Evolutionary conservation across 495 filamentous ascomycete genomes (phyloP).

Genomic region (Talaromyces thailandensis): DNA sequence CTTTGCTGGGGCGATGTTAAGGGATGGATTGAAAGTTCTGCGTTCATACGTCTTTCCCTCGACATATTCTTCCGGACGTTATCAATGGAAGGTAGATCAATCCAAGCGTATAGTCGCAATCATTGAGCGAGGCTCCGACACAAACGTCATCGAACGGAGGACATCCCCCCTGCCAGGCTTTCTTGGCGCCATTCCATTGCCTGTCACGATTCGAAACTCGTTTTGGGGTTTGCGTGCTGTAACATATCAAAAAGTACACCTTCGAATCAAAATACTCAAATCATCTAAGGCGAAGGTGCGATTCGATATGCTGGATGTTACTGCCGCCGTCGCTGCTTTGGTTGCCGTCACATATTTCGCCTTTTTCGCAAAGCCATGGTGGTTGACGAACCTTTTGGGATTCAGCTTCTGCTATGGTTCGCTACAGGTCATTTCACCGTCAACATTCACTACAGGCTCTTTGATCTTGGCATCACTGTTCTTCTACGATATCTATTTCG

Average conservation of each 20-base stretch:
- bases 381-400: conserved; percentile 78
- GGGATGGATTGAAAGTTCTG: conserved; percentile 55
- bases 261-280: conserved; percentile 36
- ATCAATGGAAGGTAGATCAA: conserved; percentile 28
- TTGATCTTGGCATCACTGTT: conserved; percentile 73
- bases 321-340: conserved; percentile 52
- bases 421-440: conserved; percentile 80
- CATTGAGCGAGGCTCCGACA: conserved; percentile 2
- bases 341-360: conserved; percentile 58
- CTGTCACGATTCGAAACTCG: conserved; percentile 14
- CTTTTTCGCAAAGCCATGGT: conserved; percentile 62
- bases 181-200: conserved; percentile 33
- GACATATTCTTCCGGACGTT: conserved; percentile 27
- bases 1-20: conserved; percentile 58
- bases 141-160: conserved; percentile 10
- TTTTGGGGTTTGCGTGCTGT: conserved; percentile 43
- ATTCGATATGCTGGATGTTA: conserved; percentile 45
- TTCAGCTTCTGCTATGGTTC: conserved; percentile 78
- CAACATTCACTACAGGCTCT: conserved; percentile 75
- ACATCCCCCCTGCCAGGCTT: conserved; percentile 45
- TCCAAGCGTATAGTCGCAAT: conserved; percentile 22
- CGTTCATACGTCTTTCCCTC: conserved; percentile 67
- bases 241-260: conserved; percentile 36
- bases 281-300: conserved; percentile 32
- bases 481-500: conserved; percentile 93